Conservation (phyloP, 2,329 filamentous ascomycete genomes). For the Nemania bipapillata region DNA sequence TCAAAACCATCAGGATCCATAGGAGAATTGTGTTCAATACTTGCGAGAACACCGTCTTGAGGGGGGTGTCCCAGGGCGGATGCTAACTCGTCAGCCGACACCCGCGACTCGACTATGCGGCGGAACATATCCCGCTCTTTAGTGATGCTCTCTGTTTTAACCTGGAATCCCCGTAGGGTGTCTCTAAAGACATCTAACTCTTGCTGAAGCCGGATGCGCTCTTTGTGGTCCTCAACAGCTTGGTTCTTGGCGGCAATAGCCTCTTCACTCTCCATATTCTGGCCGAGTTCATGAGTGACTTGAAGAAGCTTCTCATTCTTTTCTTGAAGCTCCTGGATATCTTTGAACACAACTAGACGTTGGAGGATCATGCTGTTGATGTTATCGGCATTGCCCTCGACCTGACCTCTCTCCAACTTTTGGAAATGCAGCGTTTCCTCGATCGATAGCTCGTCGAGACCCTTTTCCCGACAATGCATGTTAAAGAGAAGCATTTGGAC, state of each 20-base stretch:
- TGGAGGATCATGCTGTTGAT: slow-evolving; percentile 90
- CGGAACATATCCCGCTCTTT: slow-evolving; percentile 98
- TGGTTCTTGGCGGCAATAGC: slow-evolving; percentile 74
- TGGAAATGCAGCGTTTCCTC: slow-evolving; percentile 81
- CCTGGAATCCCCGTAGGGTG: slow-evolving; percentile 82
- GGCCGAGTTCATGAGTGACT: slow-evolving; percentile 84
- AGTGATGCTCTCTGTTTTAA: slow-evolving; percentile 90
- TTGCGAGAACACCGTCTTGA: slow-evolving; percentile 68
- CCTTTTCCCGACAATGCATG: slow-evolving; percentile 82
- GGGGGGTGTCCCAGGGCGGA: slow-evolving; percentile 78
- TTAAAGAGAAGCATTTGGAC: slow-evolving; percentile 91
- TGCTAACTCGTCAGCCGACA: slow-evolving; percentile 69
- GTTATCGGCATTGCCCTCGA: slow-evolving; percentile 77
- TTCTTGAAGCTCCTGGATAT: slow-evolving; percentile 82
- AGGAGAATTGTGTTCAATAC: slow-evolving; percentile 67
- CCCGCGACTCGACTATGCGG: slow-evolving; percentile 83
- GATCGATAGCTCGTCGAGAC: slow-evolving; percentile 74
- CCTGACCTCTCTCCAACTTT: slow-evolving; percentile 78
- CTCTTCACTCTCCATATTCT: slow-evolving; percentile 91
- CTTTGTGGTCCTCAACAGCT: slow-evolving; percentile 72
- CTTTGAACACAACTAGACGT: slow-evolving; percentile 88
- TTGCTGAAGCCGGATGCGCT: slow-evolving; percentile 77
- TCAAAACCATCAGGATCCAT: slow-evolving; percentile 69
- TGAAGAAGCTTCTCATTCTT: slow-evolving; percentile 88
- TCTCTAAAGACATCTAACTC: slow-evolving; percentile 82